Evolutionary conservation across 257 asterid species (phyloP).

Genomic region (Datura wrightii): DNA sequence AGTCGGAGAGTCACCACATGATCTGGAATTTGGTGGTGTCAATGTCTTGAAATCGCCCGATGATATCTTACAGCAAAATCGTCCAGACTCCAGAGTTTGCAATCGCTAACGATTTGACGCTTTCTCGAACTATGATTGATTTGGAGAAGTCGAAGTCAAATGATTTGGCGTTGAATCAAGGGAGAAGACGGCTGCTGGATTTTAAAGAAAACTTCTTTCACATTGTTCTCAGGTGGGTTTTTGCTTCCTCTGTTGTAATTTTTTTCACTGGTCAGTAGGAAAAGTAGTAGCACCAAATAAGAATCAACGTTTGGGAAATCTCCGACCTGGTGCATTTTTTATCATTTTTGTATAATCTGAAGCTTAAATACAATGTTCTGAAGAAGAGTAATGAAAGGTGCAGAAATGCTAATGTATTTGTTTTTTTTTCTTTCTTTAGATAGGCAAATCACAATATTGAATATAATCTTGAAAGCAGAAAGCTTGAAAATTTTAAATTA

Average conservation of each 20-base stretch:
- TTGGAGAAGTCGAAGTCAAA: background rate
- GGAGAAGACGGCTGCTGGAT: background rate
- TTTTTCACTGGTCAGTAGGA: background rate
- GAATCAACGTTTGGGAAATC: background rate
- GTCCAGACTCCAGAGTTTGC: background rate
- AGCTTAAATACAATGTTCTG: background rate
- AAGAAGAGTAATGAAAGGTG: background rate
- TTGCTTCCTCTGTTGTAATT: background rate
- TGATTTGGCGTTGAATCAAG: background rate
- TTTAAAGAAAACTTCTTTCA: background rate
- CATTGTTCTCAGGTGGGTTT: background rate
- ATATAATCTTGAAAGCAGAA: background rate
- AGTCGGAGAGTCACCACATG: too few relatives aligned
- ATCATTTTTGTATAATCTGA: background rate
- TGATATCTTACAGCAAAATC: background rate
- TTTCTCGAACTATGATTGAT: background rate
- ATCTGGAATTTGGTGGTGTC: background rate
- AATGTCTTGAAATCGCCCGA: background rate
- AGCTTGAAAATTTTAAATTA: too few relatives aligned
- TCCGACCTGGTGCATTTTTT: background rate
- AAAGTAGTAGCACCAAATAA: background rate
- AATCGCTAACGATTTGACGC: background rate
- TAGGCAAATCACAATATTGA: background rate
- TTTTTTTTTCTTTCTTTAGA: background rate
- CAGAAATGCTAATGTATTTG: background rate